phyloP scores from a whole-genome alignment of 495 filamentous ascomycete genomes.

The Daldinia vernicosa region DNA sequence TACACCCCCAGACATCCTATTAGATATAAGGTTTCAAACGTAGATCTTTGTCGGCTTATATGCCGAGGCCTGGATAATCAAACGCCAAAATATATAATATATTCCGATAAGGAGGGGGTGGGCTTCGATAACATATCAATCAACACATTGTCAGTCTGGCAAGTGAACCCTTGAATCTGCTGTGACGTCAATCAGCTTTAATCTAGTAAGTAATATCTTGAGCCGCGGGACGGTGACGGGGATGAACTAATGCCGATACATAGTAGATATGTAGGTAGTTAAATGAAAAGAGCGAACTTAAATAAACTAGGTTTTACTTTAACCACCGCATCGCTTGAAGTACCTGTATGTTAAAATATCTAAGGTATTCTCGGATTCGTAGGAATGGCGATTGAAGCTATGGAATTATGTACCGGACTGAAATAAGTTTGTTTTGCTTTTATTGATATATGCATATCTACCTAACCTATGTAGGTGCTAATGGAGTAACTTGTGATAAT shows the following conservation, averaged over 20 bases:
- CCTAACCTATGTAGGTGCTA: no score
- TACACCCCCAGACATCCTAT: no score
- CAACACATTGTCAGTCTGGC: no score
- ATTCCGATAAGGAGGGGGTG: not conserved
- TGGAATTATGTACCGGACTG: not conserved
- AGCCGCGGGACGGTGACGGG: not conserved
- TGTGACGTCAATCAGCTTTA: constrained; percentile 26
- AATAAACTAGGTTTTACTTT: not conserved
- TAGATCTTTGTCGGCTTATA: not conserved
- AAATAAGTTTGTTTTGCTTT: not conserved
- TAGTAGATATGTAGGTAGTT: no score
- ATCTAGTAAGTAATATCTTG: not conserved
- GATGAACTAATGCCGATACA: not conserved
- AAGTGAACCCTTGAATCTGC: constrained; percentile 15
- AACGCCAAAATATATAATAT: not conserved
- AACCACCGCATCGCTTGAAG: not conserved
- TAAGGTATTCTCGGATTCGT: not conserved
- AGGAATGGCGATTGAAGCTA: not conserved
- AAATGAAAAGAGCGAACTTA: not conserved
- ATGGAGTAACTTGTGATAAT: no score
- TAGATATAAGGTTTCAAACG: not conserved
- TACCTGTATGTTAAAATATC: not conserved
- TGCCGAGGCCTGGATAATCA: not conserved
- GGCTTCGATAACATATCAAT: not conserved
- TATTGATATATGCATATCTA: not conserved